Evolutionary conservation across 2,329 filamentous ascomycete genomes (phyloP), one percentile per base, ranked within the genome.

Genomic region (Erysiphe neolycopersici): DNA sequence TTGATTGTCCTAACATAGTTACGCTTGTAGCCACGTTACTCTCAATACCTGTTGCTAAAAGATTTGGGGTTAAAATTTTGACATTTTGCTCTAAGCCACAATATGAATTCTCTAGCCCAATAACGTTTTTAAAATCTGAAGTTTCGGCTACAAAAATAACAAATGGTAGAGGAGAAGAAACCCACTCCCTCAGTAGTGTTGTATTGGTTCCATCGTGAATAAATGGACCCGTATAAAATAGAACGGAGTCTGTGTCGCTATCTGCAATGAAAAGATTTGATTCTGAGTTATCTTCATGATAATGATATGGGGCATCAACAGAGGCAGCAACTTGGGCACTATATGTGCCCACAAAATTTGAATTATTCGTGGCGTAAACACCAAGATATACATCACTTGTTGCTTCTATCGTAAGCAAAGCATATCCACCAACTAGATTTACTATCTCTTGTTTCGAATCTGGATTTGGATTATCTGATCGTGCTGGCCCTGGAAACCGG

Each of bases 271-370:
- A 70, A 8, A 94, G 64, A 57, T 48, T 67, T 60, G 49, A 41
- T 43, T 54, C 48, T 11, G 49, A 43, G 29, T 36, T 45, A 42
- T 52, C 72, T 63, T 53, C 47, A 51, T 71, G 80, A 32, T 61
- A 66, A 59, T 91, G 78, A 56, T 81, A 94, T 47, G 68, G 79
- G 1, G 64, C 69, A 52, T 92, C 78, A n/a, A 76, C 73, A 1
- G 85, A 94, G 5, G 72, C 79, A 1, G 82, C 83, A 18, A 98
- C 62, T 52, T 91, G 68, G 51, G 85, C 85, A 47, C 76, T 79
- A 65, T 83, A 98, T 4, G 64, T 63, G 1, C 77, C 79, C 0
- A 64, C 60, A 38, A 61, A 62, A 13, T 65, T 64, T 0, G 59
- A 54, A 0, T 60, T 61, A 33, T 73, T 69, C 0, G 79, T 77